phyloP scores from a whole-genome alignment of 495 filamentous ascomycete genomes.

The Jackrogersella minutella region DNA sequence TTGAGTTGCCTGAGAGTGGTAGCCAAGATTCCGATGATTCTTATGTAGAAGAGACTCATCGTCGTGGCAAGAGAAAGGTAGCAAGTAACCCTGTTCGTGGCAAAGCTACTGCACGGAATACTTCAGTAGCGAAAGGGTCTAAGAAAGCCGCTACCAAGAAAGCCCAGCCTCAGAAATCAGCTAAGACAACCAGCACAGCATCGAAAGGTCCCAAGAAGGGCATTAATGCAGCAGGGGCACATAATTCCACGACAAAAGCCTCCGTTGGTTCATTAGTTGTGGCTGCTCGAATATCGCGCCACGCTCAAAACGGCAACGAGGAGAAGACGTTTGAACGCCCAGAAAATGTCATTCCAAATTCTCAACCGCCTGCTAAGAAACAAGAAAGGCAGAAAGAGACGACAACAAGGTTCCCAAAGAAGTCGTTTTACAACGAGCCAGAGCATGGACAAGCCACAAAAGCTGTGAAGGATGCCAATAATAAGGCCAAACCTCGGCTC shows the following conservation, averaged over 20 bases:
- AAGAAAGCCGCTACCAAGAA: slow-evolving; percentile 2
- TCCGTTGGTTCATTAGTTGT: background rate
- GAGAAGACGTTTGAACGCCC: background rate
- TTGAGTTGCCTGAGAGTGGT: slow-evolving; percentile 10
- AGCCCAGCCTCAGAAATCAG: slow-evolving; percentile 1
- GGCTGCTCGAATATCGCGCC: background rate
- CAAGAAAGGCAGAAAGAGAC: background rate
- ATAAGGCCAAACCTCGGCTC: background rate
- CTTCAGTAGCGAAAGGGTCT: background rate
- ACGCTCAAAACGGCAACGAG: background rate
- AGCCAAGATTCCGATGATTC: slow-evolving; percentile 18
- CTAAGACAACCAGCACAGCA: background rate
- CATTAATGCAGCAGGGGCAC: background rate
- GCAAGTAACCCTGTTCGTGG: slow-evolving; percentile 1
- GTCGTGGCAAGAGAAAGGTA: slow-evolving; percentile 14
- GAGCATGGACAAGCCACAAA: background rate
- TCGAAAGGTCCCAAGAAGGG: background rate
- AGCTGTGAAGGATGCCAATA: background rate
- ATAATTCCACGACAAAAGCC: background rate
- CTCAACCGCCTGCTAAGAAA: background rate
- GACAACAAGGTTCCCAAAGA: slow-evolving; percentile 18
- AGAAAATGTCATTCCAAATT: slow-evolving; percentile 8
- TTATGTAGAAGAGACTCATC: slow-evolving; percentile 11
- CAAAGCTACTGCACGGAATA: slow-evolving; percentile 1
- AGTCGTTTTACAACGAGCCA: slow-evolving; percentile 19